Evolutionary conservation across 2,329 filamentous ascomycete genomes (phyloP).

Genomic region (Xylaria sp.): DNA sequence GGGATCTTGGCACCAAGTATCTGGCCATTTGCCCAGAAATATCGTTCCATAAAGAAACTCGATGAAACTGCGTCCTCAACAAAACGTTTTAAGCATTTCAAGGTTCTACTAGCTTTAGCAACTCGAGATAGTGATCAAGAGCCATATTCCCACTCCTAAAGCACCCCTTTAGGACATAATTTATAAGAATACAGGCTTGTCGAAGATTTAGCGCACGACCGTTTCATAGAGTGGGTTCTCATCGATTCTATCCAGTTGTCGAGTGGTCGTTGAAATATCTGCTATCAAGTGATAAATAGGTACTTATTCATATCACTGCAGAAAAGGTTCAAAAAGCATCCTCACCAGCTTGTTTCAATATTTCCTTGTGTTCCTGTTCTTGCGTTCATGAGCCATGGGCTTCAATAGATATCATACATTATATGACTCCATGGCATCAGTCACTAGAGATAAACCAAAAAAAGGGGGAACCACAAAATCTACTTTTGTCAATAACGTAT

Average conservation of each 20-base stretch:
- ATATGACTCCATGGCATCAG: not conserved
- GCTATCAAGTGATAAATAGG: not conserved
- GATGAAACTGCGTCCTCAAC: conserved; percentile 14
- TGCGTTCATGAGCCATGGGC: not conserved
- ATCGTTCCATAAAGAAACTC: conserved; percentile 7
- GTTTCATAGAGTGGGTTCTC: not conserved
- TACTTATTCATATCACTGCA: no score
- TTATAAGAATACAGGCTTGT: not conserved
- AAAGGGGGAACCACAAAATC: not conserved
- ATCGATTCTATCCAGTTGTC: not conserved
- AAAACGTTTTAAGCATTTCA: conserved; percentile 9
- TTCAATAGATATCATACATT: not conserved
- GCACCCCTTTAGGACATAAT: not conserved
- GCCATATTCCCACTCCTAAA: not conserved
- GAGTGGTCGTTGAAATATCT: no score
- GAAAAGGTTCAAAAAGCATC: not conserved
- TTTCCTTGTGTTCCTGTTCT: not conserved
- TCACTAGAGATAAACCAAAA: not conserved
- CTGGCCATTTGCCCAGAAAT: not conserved
- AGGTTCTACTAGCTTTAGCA: not conserved
- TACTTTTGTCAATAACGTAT: not conserved
- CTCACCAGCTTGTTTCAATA: not conserved
- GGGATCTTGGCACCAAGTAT: conserved; percentile 26
- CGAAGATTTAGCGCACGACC: not conserved
- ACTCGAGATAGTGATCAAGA: not conserved